phyloP scores from a whole-genome alignment of 306 rosid genomes.

The Macrotyloma uniflorum region DNA sequence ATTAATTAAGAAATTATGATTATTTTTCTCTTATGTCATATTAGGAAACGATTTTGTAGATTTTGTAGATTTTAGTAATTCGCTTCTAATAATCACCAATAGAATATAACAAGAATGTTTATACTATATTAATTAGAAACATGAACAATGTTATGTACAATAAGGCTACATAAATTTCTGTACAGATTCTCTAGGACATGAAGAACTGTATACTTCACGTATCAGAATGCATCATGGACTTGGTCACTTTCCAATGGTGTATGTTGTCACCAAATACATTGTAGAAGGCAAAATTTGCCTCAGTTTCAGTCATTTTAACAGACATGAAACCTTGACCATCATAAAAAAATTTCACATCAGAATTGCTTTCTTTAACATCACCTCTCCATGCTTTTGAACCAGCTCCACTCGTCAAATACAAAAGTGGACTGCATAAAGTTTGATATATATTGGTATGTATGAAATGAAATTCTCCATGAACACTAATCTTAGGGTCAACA shows the following conservation, averaged over 20 bases:
- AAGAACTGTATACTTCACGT: background rate
- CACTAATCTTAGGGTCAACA: too few species aligned
- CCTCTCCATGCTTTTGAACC: conserved; percentile 59
- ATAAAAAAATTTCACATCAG: conserved; percentile 43
- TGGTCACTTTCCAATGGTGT: conserved; percentile 23
- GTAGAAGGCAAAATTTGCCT: conserved; percentile 19
- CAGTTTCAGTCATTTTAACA: conserved; percentile 24
- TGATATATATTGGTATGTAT: background rate
- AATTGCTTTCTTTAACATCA: conserved; percentile 29
- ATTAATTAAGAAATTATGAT: background rate
- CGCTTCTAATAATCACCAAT: background rate
- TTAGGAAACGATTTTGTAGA: background rate
- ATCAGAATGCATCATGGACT: background rate
- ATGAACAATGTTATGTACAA: background rate
- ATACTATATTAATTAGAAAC: background rate
- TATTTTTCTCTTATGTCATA: background rate
- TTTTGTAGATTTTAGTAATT: background rate
- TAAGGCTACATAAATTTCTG: background rate
- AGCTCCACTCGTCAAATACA: conserved; percentile 51
- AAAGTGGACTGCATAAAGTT: conserved; percentile 38
- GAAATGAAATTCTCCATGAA: background rate
- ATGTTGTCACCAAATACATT: conserved; percentile 34
- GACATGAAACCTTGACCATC: conserved; percentile 61
- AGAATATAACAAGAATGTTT: background rate
- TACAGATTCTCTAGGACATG: background rate